These are phyloP conservation scores for Metschnikowia shivogae DNA, from an alignment of 805 yeast species.

Conservation along the genomic window DNA sequence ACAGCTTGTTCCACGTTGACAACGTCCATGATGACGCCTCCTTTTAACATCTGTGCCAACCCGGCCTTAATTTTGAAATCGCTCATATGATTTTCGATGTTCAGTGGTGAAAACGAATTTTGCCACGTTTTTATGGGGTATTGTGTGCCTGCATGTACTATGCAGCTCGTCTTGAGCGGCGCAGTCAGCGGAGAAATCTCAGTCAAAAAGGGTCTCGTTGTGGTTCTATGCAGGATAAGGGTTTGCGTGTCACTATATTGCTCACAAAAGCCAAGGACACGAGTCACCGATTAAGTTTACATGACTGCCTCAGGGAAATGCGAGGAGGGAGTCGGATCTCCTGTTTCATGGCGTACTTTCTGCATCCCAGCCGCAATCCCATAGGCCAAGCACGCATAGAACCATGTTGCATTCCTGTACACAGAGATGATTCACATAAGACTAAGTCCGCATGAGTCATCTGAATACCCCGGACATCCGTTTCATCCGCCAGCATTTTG, in stretches of 20 bases:
- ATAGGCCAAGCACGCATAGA: too few species aligned
- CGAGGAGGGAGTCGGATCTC: too few species aligned
- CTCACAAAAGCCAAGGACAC: not conserved
- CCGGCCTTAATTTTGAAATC: conserved; percentile 59
- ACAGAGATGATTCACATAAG: too few species aligned
- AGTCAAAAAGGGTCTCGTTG: too few species aligned
- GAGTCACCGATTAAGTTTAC: too few species aligned
- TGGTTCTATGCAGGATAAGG: not conserved
- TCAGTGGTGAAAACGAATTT: not conserved
- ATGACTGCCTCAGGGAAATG: too few species aligned
- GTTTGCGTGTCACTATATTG: not conserved
- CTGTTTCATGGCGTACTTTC: too few species aligned
- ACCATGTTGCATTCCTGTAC: too few species aligned
- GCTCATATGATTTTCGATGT: conserved; percentile 4
- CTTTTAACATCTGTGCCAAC: conserved; percentile 81
- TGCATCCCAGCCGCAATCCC: too few species aligned
- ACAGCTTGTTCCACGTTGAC: conserved; percentile 76
- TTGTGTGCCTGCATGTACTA: not conserved
- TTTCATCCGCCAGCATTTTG: too few species aligned
- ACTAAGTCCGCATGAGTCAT: too few species aligned
- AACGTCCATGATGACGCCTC: conserved; percentile 72
- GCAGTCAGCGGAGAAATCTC: not conserved
- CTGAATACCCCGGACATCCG: too few species aligned
- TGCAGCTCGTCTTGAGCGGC: not conserved
- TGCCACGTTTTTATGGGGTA: conserved; percentile 2